Evolutionary conservation across 2,329 filamentous ascomycete species (phyloP), one percentile per base, ranked within the genome.

Genomic region (Colletotrichum salicis): DNA sequence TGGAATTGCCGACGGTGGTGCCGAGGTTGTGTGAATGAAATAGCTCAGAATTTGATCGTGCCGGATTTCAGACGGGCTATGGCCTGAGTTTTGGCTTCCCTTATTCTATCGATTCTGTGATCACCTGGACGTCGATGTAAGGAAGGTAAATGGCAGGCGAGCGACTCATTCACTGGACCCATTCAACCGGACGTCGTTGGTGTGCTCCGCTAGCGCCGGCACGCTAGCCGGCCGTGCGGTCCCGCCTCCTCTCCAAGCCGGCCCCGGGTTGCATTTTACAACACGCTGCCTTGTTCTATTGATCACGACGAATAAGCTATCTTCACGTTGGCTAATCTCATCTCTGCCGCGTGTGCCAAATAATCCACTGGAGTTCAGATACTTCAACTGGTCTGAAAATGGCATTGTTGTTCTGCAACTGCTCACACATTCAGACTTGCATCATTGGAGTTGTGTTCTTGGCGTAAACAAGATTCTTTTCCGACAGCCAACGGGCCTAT

Each of bases 151-250:
- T 35, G 62, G 19, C 58, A 48, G 62, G 19, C 31, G 27, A 31
- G 5, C 29, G n/a, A 35, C 27, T 48, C 45, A n/a, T 37, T 13
- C 45, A 11, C 41, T 12, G 22, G 57, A 10, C 31, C 66, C 41
- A 48, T 24, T 52, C 24, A 48, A 60, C 12, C 59, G 66, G 65
- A 60, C 60, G 66, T 64, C 65, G 70, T 72, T 72, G 60, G 31
- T 33, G 48, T 55, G 48, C 65, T 64, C 70, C 66, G 60, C 66
- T 60, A 69, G 55, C 29, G 60, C 29, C 69, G 52, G 65, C 48
- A 51, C 52, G 54, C 56, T 61, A 51, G 41, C 54, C 64, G 54
- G 41, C 69, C 31, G 64, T 69, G 70, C 55, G 55, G 66, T 66
- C 33, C 54, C 45, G 37, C 58, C 51, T 41, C 37, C 54, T 63